Conservation (phyloP, 148 eudicot species). For the Spergularia marina region DNA sequence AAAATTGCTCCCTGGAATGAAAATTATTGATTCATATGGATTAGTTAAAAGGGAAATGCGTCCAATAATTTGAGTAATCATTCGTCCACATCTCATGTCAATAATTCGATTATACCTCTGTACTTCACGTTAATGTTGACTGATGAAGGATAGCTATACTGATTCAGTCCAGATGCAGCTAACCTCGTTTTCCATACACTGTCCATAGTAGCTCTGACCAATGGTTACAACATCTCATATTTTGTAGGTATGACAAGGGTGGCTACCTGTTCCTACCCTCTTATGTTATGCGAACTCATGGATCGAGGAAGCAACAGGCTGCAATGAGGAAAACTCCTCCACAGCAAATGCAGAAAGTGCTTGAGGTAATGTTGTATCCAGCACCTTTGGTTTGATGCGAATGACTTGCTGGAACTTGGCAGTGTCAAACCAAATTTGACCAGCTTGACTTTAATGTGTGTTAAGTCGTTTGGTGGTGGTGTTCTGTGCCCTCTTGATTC, state of each 20-base stretch:
- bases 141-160: background rate
- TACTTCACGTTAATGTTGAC: background rate
- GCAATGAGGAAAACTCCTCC: slow-evolving; percentile 54
- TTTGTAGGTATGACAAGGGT: slow-evolving; percentile 76
- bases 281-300: slow-evolving; percentile 86
- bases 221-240: slow-evolving; percentile 2
- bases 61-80: background rate
- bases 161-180: background rate
- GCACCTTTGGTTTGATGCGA: slow-evolving; percentile 1
- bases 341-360: slow-evolving; percentile 68
- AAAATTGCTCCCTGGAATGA: background rate
- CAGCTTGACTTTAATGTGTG: slow-evolving; percentile 4
- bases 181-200: background rate
- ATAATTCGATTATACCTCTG: background rate
- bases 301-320: slow-evolving; percentile 66
- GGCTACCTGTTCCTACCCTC: slow-evolving; percentile 84
- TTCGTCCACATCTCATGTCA: background rate
- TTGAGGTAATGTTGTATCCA: slow-evolving; percentile 45
- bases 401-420: background rate
- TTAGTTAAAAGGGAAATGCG: background rate
- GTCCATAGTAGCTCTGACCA: slow-evolving; percentile 1
- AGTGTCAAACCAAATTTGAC: background rate
- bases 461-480: too few species aligned
- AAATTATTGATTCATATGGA: background rate
- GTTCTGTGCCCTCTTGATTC: background rate